Evolutionary conservation across 352 stramenopile species (phyloP), one percentile per base, ranked within the genome.

Genomic region (Pythium rhizo-oryzae): DNA sequence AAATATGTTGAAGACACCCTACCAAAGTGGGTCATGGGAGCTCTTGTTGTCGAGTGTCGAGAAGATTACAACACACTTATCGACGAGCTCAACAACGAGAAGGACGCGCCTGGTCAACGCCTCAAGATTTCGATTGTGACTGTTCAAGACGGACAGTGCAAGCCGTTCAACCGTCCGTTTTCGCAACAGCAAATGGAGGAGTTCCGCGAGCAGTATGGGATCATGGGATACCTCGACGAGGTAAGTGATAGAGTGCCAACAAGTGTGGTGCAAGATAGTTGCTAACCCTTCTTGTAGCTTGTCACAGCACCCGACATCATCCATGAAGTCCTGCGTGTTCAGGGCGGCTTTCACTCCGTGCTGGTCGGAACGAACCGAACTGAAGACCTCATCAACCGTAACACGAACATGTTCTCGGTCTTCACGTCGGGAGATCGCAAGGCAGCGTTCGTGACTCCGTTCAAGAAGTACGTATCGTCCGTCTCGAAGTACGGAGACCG

Each of bases 1-100:
- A 92, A 96, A 50, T 96, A 92, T 51, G 72, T 96, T 5, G 89
- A 96, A 72, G 85, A 93, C 52, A 93, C 82, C 11, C 69, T 96
- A 8, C 86, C 88, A 6, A 94, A 91, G 41, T 95, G 80, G 78
- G 73, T 95, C 23, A 77, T 94, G 63, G 79, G 76, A 24, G 81
- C 84, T 5, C 71, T 96, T 21, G 81, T 96, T 15, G 81, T 79
- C 1, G 89, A 96, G 70, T 92, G 85, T 54, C 80, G 89, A 30
- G 83, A 91, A 16, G 89, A 96, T 58, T 96, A 94, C 67, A 78
- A 94, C 62, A 89, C 77, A 3, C 82, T 96, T 57, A 76, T 95
- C 18, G 60, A 74, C 7, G 84, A 91, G 39, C 49, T 96, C 28
- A 88, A 85, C 18, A 82, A 76, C 60, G 75, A 81, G 2, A 61